Percentiles rank a stretch among this genome's conserved stretches.
These are phyloP conservation scores for Boletus rufocinnamomeus DNA, from an alignment of 768 basidiomycete genomes.

Conservation along the genomic window DNA sequence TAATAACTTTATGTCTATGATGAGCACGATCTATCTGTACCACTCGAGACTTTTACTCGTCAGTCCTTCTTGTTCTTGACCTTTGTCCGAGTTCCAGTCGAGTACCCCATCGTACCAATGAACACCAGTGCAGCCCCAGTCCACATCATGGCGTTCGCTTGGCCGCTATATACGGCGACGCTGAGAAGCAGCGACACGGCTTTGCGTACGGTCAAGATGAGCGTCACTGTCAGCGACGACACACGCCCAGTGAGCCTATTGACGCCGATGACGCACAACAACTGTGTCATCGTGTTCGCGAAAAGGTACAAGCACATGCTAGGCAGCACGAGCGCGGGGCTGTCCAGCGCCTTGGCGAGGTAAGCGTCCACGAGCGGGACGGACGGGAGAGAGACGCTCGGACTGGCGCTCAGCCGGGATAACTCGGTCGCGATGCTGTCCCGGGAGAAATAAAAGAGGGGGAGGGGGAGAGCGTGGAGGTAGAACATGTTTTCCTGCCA, in stretches of 20 bases:
- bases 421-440: slow-evolving; percentile 44
- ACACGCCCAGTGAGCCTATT: slow-evolving; percentile 81
- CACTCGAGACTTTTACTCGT: background rate
- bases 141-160: slow-evolving; percentile 56
- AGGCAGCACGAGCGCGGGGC: slow-evolving; percentile 46
- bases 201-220: slow-evolving; percentile 80
- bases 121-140: slow-evolving; percentile 67
- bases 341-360: background rate
- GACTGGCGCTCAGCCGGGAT: slow-evolving; percentile 11
- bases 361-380: slow-evolving; percentile 6
- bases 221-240: slow-evolving; percentile 72
- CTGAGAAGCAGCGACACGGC: slow-evolving; percentile 77
- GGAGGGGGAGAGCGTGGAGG: slow-evolving; percentile 77
- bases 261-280: slow-evolving; percentile 85
- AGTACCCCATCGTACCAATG: slow-evolving; percentile 70
- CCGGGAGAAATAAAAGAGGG: slow-evolving; percentile 68
- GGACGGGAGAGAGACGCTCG: slow-evolving; percentile 15
- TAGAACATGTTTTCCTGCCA: slow-evolving; percentile 97
- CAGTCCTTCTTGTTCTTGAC: slow-evolving; percentile 31
- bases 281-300: slow-evolving; percentile 80
- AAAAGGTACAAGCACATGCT: slow-evolving; percentile 60
- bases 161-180: slow-evolving; percentile 51
- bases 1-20: slow-evolving; percentile 24
- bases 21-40: slow-evolving; percentile 8
- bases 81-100: slow-evolving; percentile 30